A percentile compares a stretch with the other conserved stretches of the same genome.
Evolutionary conservation across 805 yeast species (phyloP).

Genomic region (Candida mattraensis): DNA sequence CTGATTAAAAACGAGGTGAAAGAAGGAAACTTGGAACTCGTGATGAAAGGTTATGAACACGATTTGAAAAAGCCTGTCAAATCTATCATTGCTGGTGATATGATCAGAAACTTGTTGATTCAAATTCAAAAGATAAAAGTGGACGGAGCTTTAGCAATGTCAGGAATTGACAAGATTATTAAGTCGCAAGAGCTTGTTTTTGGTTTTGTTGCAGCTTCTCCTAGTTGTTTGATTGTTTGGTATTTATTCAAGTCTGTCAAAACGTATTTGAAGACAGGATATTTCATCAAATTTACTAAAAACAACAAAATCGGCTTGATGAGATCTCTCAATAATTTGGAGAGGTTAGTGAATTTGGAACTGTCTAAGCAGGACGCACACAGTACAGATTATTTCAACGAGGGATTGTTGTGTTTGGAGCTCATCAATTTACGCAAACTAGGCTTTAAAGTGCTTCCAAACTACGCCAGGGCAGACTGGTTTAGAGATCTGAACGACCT

Average conservation of each 20-base stretch:
- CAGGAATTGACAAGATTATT: constrained; percentile 85
- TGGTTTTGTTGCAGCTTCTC: constrained; percentile 87
- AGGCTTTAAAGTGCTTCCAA: constrained; percentile 53
- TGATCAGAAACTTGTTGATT: constrained; percentile 75
- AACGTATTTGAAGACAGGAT: constrained; percentile 37
- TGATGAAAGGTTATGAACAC: constrained; percentile 77
- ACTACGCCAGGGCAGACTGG: constrained; percentile 52
- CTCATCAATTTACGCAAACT: constrained; percentile 53
- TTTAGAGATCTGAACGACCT: constrained; percentile 62
- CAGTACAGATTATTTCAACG: constrained; percentile 37
- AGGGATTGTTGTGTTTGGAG: constrained; percentile 70
- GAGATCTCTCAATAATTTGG: constrained; percentile 49
- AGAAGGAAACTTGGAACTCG: constrained; percentile 75
- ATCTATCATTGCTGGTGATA: constrained; percentile 63
- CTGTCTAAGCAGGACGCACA: constrained; percentile 18
- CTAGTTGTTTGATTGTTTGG: constrained; percentile 62
- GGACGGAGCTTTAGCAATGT: constrained; percentile 86
- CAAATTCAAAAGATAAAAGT: constrained; percentile 97
- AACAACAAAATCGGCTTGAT: constrained; percentile 37
- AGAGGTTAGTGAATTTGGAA: constrained; percentile 22
- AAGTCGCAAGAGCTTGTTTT: constrained; percentile 93
- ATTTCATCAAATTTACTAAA: constrained; percentile 34
- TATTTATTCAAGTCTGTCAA: constrained; percentile 37
- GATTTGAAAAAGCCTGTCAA: constrained; percentile 71
- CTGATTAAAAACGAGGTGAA: constrained; percentile 48